Conservation (phyloP, 768 basidiomycete genomes). For the Lactifluus pinguis region DNA sequence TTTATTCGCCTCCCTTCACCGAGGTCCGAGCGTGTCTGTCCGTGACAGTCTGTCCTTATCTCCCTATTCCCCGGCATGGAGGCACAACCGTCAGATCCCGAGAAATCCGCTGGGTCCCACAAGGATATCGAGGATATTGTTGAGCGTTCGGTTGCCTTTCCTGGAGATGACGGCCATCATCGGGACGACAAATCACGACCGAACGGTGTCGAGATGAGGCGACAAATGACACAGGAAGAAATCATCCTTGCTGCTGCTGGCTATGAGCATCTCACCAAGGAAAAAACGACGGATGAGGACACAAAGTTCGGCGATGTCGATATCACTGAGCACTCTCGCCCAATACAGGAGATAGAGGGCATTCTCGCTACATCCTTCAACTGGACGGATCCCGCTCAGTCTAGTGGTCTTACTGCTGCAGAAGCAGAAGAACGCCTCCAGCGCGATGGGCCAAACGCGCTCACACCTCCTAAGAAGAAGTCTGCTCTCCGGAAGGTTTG, state of each 20-base stretch:
- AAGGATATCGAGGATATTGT: slow-evolving; percentile 30
- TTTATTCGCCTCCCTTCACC: not conserved
- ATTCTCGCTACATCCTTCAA: slow-evolving; percentile 43
- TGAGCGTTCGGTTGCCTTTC: slow-evolving; percentile 44
- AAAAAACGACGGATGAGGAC: slow-evolving; percentile 29
- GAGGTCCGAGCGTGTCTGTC: not conserved
- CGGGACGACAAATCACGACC: slow-evolving; percentile 33
- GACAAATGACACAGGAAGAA: slow-evolving; percentile 58
- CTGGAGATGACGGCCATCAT: slow-evolving; percentile 26
- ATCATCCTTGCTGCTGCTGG: slow-evolving; percentile 59
- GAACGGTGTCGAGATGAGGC: slow-evolving; percentile 50
- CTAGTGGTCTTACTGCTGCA: slow-evolving; percentile 41
- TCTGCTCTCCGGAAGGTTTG: slow-evolving; percentile 54
- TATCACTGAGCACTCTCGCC: slow-evolving; percentile 46
- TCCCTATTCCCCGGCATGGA: slow-evolving; percentile 4
- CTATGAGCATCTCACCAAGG: slow-evolving; percentile 50
- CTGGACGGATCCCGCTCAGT: slow-evolving; percentile 41
- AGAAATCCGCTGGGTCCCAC: slow-evolving; percentile 6
- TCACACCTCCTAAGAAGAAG: slow-evolving; percentile 61
- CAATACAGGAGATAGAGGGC: slow-evolving; percentile 33
- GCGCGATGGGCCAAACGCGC: slow-evolving; percentile 49
- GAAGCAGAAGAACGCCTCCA: slow-evolving; percentile 48
- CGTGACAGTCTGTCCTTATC: not conserved
- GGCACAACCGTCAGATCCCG: slow-evolving; percentile 2
- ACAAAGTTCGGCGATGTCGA: slow-evolving; percentile 38